Conservation (phyloP, 2,329 filamentous ascomycete genomes). For the Bipolaris cookei region DNA sequence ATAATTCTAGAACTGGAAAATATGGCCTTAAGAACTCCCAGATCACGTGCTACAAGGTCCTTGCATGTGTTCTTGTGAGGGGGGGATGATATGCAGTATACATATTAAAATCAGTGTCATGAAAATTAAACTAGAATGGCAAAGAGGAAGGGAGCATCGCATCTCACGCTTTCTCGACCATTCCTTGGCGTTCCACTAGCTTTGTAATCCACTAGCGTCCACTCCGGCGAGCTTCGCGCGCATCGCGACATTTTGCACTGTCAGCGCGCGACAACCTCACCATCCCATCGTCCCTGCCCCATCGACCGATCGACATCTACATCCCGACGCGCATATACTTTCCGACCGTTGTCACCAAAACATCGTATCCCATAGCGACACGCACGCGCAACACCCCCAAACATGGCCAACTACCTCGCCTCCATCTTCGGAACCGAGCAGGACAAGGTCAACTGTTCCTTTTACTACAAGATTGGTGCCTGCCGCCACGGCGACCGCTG, state of each 20-base stretch:
- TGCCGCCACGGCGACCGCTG: constrained; percentile 98
- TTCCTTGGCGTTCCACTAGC: constrained; percentile 16
- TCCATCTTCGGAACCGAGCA: constrained; percentile 99
- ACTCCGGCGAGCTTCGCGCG: constrained; percentile 15
- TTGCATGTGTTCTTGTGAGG: not conserved
- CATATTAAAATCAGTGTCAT: not conserved
- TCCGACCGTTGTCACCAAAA: not conserved
- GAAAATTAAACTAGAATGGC: not conserved
- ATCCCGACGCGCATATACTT: not conserved
- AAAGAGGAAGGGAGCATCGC: not conserved
- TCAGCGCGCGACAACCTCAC: constrained; percentile 12
- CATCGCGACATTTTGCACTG: constrained; percentile 18
- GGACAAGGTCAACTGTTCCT: constrained; percentile 98
- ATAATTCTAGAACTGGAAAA: not conserved
- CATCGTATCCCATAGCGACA: not conserved
- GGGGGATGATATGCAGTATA: not conserved
- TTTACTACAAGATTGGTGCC: constrained; percentile 99
- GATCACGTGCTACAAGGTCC: not conserved
- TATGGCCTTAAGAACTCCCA: not conserved
- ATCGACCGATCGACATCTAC: not conserved
- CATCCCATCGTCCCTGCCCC: constrained; percentile 1
- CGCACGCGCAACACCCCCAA: constrained; percentile 22
- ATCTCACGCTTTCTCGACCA: constrained; percentile 5
- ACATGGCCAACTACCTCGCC: constrained; percentile 96
- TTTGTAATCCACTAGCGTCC: constrained; percentile 17